A percentile compares a stretch with the other conserved stretches of the same genome.
Conservation (phyloP, 805 yeast species). For the Candida ortonii region DNA sequence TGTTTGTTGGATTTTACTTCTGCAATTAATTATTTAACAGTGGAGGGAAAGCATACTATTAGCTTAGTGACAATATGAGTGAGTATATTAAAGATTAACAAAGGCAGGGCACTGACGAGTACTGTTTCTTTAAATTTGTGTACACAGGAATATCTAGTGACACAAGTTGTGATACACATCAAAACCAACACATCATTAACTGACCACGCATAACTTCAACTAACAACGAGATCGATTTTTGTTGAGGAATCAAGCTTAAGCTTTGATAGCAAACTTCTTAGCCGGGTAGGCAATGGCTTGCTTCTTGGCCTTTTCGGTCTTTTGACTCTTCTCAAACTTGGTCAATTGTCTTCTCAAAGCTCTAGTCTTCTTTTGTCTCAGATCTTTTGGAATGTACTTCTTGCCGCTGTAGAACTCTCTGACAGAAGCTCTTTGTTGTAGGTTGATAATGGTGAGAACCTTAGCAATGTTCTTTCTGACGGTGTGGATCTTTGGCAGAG, state of each 20-base stretch:
- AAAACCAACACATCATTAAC: conserved; percentile 8
- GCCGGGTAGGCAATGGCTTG: conserved; percentile 94
- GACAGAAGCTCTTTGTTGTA: conserved; percentile 92
- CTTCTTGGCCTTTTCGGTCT: conserved; percentile 90
- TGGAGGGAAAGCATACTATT: no score
- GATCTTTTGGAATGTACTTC: conserved; percentile 96
- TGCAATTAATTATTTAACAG: no score
- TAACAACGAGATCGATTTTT: conserved; percentile 11
- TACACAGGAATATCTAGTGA: no score
- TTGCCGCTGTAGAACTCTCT: conserved; percentile 92
- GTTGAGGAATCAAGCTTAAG: conserved; percentile 62
- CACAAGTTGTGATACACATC: conserved; percentile 8
- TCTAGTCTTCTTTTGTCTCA: conserved; percentile 99
- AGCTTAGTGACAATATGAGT: no score
- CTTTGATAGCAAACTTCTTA: conserved; percentile 98
- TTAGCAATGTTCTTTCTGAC: conserved; percentile 99
- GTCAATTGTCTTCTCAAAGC: conserved; percentile 97
- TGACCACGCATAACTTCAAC: conserved; percentile 10
- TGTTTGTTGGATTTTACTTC: no score
- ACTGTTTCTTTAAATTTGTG: no score
- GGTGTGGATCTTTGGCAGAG: conserved; percentile 93
- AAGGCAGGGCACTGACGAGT: conserved; percentile 7
- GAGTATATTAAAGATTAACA: not conserved
- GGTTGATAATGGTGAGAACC: conserved; percentile 95
- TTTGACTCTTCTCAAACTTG: conserved; percentile 74